Evolutionary conservation across 2,329 filamentous ascomycete species (phyloP), one percentile per base, ranked within the genome.

Genomic region (Scopulariopsis brevicaulis): DNA sequence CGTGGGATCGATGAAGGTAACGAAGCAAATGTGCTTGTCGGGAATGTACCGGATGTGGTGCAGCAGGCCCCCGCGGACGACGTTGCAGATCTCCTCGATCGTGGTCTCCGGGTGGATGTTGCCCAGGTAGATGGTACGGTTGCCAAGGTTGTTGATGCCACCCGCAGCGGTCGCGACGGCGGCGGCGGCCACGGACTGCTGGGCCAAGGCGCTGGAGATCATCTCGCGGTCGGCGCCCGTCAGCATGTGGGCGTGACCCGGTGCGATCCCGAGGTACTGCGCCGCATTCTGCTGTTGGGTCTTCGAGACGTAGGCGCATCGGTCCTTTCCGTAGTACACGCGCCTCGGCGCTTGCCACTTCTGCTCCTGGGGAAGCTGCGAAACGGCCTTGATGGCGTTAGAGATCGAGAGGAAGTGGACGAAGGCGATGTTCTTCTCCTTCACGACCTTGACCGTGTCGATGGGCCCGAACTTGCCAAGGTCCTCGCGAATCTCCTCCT

Each of bases 11-110:
- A 99, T 97, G 74, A 99, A 99, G 1, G 94, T 99, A 59, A 99
- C 94, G 69, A 99, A 99, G 79, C 94, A 99, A 65, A 99, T 99
- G 75, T 99, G 94, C 83, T 99, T 99, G 77, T 99, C 94, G 7
- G 94, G 94, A 66, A 99, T 99, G 74, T 97, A 99, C 65, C 94
- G 90, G 71, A 99, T 96, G 72, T 99, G 94, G 72, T 99, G 94
- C 66, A 99, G 80, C 63, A 99, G 82, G 65, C 94, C 94, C 60
- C 94, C 94, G 63, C 94, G 85, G 56, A 99, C 94, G 59, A 99
- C 94, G 68, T 99, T 99, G 81, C 94, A 99, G 70, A 99, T 99
- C 76, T 99, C 94, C 76, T 99, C 94, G 65, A 97, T 96, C 1
- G 93, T 97, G 1, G 94, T 99, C 76, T 99, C 94, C 0, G 94